Evolutionary conservation across 106 monocot genomes (phyloP).

Genomic region (Agapanthus africanus): DNA sequence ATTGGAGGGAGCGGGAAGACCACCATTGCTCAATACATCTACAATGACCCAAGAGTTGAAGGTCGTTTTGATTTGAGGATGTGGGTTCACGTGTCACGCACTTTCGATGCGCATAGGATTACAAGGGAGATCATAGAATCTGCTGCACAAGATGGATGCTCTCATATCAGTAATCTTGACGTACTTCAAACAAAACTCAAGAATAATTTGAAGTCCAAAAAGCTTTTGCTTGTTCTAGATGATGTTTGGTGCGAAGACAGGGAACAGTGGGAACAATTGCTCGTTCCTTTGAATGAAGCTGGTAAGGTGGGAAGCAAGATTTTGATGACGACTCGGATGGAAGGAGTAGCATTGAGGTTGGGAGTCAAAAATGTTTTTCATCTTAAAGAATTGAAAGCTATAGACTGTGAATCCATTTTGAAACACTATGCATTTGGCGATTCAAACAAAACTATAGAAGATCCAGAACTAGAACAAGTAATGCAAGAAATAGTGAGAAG

Average conservation of each 20-base stretch:
- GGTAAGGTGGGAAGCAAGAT: not conserved
- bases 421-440: slow-evolving; percentile 11
- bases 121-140: slow-evolving; percentile 29
- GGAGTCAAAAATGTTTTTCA: not conserved
- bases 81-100: slow-evolving; percentile 21
- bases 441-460: not conserved
- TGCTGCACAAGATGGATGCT: not conserved
- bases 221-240: slow-evolving; percentile 24
- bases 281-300: not conserved
- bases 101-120: not conserved
- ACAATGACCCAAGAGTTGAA: slow-evolving; percentile 1
- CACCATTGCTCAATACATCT: slow-evolving; percentile 32
- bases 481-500: slow-evolving; percentile 10
- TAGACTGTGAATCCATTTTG: slow-evolving; percentile 13
- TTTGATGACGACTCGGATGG: not conserved
- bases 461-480: not conserved
- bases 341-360: slow-evolving; percentile 6
- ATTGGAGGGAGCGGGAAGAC: slow-evolving; percentile 36
- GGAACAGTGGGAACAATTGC: not conserved
- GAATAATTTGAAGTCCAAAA: slow-evolving; percentile 7
- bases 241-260: slow-evolving; percentile 1
- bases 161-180: slow-evolving; percentile 1
- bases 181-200: slow-evolving; percentile 11
- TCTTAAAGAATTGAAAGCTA: slow-evolving; percentile 2
- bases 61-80: slow-evolving; percentile 19